Base-by-base conservation (phyloP, 352 stramenopile genomes). In the Pythium periplocum region DNA sequence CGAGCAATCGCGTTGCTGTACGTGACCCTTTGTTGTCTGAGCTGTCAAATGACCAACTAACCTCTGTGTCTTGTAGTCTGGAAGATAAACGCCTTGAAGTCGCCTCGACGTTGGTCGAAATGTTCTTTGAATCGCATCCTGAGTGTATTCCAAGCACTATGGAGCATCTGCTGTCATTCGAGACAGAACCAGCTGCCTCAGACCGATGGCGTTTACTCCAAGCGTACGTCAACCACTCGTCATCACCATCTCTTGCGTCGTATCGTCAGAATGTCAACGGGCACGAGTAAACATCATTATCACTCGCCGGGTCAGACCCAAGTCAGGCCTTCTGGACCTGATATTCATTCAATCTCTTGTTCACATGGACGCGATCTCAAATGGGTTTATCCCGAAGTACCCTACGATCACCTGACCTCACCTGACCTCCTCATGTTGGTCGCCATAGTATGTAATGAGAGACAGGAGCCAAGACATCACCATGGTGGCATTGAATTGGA, bases 121-220 rank as follows among this genome's bases (percentile, higher is more conserved):
- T 69, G 8, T 61, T 49, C 34, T 65, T 57, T n/a, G 62, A 69
- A 44, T 62, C 57, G 17, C 57, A 65, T 48, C 57, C 62, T 30
- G 56, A 69, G 2, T 26, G 17, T 26, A 26, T 26, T 26, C 17
- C 17, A 26, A 26, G 17, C 17, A 26, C 17, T 26, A 26, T 62
- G 46, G 48, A 43, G 38, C 2, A 45, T 55, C 40, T 33, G 8
- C 45, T 17, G 2, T 2, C 2, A 33, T 12, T 30, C 31, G 11
- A 34, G 8, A 52, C 10, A 9, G 31, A 41, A 39, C 7, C 36
- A 41, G 4, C 4, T 3, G 55, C 17, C 53, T 40, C 26, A 12
- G 36, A 30, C 43, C 55, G 53, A 6, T 60, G 56, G 53, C 34
- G 30, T 31, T 56, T 53, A 6, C 46, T 73, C 17, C 44, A 69